phyloP scores from a whole-genome alignment of 2,329 filamentous ascomycete genomes.

The Amesomyces nigricolor region DNA sequence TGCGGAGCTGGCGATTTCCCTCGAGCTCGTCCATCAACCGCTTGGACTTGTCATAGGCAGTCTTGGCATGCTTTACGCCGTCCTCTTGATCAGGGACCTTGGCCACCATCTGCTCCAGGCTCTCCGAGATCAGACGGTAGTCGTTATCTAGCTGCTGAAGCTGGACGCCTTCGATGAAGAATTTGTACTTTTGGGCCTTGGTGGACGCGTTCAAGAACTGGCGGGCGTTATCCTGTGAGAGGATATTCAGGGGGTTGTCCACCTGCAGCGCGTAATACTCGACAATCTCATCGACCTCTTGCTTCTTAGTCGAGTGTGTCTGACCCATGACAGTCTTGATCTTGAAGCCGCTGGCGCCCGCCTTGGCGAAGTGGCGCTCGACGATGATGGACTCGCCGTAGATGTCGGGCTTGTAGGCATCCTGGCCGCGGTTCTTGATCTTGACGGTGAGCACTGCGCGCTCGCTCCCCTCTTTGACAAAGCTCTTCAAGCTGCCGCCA shows the following conservation, averaged over 20 bases:
- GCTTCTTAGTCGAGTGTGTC: constrained; percentile 73
- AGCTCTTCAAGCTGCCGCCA: constrained; percentile 76
- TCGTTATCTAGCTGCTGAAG: constrained; percentile 88
- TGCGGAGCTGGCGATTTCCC: constrained; percentile 59
- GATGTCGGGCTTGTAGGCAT: constrained; percentile 74
- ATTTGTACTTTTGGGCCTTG: constrained; percentile 84
- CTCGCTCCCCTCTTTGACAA: constrained; percentile 85
- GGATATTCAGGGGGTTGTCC: constrained; percentile 91
- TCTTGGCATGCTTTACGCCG: constrained; percentile 58
- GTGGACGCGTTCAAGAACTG: constrained; percentile 86
- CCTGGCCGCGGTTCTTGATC: constrained; percentile 83
- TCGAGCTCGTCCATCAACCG: constrained; percentile 60
- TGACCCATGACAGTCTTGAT: constrained; percentile 68
- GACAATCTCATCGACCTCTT: constrained; percentile 84
- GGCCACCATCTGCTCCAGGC: constrained; percentile 63
- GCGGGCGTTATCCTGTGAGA: constrained; percentile 91
- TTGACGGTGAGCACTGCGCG: constrained; percentile 71
- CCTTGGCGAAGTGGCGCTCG: constrained; percentile 79
- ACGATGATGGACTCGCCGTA: constrained; percentile 83
- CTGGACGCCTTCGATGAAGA: constrained; percentile 91
- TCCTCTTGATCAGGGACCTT: constrained; percentile 57
- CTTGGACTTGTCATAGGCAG: constrained; percentile 54
- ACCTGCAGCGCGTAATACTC: constrained; percentile 93
- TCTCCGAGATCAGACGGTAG: constrained; percentile 77
- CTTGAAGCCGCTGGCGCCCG: constrained; percentile 76